Evolutionary conservation across 164 flowering plant genomes (phyloP).

Genomic region (Taxillus chinensis): DNA sequence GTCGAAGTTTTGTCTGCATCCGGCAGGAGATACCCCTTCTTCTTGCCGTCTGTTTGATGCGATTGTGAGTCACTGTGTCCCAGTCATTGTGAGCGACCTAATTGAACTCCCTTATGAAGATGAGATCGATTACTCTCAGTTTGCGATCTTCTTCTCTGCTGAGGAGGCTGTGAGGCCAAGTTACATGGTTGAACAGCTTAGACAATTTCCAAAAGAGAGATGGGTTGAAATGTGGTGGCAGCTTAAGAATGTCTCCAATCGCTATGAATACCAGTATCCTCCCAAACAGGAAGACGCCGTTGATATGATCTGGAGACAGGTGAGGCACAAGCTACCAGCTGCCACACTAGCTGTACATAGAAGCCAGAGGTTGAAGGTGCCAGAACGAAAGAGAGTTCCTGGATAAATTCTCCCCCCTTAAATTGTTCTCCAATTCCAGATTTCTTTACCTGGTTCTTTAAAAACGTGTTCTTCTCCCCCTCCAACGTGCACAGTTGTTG

Average conservation of each 20-base stretch:
- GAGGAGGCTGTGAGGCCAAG: conserved; percentile 64
- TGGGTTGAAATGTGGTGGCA: conserved; percentile 83
- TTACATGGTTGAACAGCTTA: conserved; percentile 57
- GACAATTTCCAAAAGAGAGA: conserved; percentile 50
- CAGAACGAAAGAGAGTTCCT: conserved; percentile 71
- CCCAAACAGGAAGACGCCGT: conserved; percentile 76
- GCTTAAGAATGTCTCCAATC: conserved; percentile 64
- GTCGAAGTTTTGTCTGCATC: conserved; percentile 89
- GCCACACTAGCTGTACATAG: conserved; percentile 65
- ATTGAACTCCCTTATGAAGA: conserved; percentile 94
- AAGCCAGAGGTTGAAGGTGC: conserved; percentile 58
- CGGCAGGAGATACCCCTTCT: conserved; percentile 98
- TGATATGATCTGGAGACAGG: conserved; percentile 91
- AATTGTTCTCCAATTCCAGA: neutral
- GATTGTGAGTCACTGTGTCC: conserved; percentile 91
- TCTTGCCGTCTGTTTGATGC: conserved; percentile 97
- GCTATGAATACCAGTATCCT: conserved; percentile 79
- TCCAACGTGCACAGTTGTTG: no score
- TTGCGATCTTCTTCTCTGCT: conserved; percentile 76
- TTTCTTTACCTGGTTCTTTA: no score
- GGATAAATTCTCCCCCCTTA: conserved; percentile 18
- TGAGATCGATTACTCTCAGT: conserved; percentile 71
- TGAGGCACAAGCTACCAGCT: conserved; percentile 66
- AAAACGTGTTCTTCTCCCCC: no score
- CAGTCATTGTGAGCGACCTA: conserved; percentile 86